Percentiles rank a stretch among this genome's conserved stretches.
Conservation (phyloP, 768 basidiomycete genomes). For the Russula ochroleuca region DNA sequence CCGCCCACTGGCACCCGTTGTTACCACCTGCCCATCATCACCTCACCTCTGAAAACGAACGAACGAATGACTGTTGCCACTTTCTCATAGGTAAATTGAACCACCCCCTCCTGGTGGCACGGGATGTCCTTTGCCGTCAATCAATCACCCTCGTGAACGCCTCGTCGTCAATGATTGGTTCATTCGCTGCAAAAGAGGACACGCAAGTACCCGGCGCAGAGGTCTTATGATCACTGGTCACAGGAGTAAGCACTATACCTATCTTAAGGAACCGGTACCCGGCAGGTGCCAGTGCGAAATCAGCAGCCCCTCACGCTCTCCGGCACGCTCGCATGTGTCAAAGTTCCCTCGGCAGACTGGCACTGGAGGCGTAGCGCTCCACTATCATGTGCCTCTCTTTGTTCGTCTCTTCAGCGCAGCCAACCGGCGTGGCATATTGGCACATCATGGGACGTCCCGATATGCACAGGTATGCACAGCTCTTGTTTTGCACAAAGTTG, state of each 20-base stretch:
- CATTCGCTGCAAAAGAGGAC: background rate
- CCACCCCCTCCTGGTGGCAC: background rate
- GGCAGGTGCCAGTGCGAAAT: background rate
- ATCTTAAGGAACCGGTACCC: constrained; percentile 10
- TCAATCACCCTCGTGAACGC: constrained; percentile 9
- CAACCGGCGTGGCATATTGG: too few species aligned
- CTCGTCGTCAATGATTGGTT: background rate
- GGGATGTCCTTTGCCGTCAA: background rate
- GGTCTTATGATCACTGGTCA: constrained; percentile 19
- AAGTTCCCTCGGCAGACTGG: too few species aligned
- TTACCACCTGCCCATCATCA: constrained; percentile 10
- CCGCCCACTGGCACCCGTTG: constrained; percentile 2
- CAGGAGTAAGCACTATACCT: constrained; percentile 7
- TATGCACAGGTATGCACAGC: too few species aligned
- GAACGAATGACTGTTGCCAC: constrained; percentile 9
- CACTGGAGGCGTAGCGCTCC: constrained; percentile 17
- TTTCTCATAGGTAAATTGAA: background rate
- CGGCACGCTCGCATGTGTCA: background rate
- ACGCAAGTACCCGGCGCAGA: constrained; percentile 6
- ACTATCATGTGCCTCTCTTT: constrained; percentile 6
- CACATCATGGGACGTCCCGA: background rate
- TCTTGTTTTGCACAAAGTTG: too few species aligned
- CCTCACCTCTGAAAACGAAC: too few species aligned
- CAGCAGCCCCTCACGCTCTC: background rate
- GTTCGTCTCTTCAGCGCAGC: background rate